These are phyloP conservation scores for Penicillium soppii DNA, from an alignment of 495 filamentous ascomycete genomes.

Conservation along the genomic window DNA sequence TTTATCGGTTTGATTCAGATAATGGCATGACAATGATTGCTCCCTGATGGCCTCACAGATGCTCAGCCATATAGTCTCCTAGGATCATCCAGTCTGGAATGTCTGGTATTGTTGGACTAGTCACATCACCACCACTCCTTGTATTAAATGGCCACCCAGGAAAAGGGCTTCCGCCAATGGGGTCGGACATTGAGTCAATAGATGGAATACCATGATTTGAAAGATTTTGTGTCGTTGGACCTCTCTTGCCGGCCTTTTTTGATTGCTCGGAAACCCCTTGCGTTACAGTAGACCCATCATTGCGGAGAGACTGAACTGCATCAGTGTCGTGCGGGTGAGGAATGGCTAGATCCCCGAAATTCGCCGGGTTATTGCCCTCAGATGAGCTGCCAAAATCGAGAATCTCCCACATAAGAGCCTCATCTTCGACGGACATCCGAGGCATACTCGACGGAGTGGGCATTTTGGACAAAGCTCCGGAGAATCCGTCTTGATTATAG, in stretches of 20 bases:
- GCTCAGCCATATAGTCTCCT: conserved; percentile 23
- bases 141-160: conserved; percentile 21
- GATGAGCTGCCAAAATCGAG: conserved; percentile 25
- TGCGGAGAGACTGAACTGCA: too few species aligned
- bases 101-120: conserved; percentile 19
- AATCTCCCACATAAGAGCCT: conserved; percentile 31
- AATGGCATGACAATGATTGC: not conserved
- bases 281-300: not conserved
- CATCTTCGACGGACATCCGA: conserved; percentile 26
- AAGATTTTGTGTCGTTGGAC: not conserved
- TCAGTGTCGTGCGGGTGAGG: not conserved
- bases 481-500: conserved; percentile 29
- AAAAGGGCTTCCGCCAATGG: not conserved
- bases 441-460: conserved; percentile 28
- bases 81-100: conserved; percentile 35
- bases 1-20: not conserved
- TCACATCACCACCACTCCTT: conserved; percentile 1
- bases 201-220: not conserved
- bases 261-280: not conserved
- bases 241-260: not conserved
- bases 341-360: not conserved
- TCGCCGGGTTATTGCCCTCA: not conserved
- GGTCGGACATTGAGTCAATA: not conserved
- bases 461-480: conserved; percentile 25
- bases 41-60: conserved; percentile 9